A percentile compares a stretch with the other conserved stretches of the same genome.
These are phyloP conservation scores for Chytridiales sp. DNA, from an alignment of 371 early-diverging fungal genomes.

Conservation along the genomic window DNA sequence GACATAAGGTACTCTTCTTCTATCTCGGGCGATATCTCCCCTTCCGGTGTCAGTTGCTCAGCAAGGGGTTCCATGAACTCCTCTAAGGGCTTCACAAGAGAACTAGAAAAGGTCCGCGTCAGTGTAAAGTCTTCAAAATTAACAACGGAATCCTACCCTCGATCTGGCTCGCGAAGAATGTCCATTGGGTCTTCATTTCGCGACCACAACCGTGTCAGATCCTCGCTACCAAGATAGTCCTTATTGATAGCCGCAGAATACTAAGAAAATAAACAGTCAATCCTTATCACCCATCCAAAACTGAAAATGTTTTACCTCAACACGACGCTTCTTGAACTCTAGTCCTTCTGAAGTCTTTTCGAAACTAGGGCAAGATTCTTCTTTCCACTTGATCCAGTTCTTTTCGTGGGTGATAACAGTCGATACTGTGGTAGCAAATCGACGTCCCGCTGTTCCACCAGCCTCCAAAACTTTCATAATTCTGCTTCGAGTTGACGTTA, in stretches of 20 bases:
- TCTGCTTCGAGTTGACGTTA: conserved; percentile 13
- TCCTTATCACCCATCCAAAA: neutral
- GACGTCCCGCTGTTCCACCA: conserved; percentile 28
- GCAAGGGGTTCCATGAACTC: conserved; percentile 29
- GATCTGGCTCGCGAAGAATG: neutral
- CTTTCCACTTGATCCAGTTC: conserved; percentile 51
- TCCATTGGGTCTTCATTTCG: conserved; percentile 14
- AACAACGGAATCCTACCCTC: conserved; percentile 12
- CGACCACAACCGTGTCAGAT: conserved; percentile 29
- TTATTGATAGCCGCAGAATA: conserved; percentile 24
- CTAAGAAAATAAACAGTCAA: neutral
- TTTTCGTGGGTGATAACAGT: conserved; percentile 44
- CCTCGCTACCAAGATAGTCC: conserved; percentile 32
- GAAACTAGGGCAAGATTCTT: conserved; percentile 38
- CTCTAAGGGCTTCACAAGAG: conserved; percentile 10
- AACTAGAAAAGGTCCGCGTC: conserved; percentile 9
- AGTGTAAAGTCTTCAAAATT: neutral
- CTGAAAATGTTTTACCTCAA: conserved; percentile 19
- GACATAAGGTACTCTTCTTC: conserved; percentile 39
- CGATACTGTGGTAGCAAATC: conserved; percentile 28
- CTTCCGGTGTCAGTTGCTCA: conserved; percentile 36
- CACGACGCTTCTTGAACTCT: conserved; percentile 15
- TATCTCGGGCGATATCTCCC: conserved; percentile 30
- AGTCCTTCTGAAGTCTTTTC: conserved; percentile 24
- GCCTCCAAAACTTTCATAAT: conserved; percentile 19